Evolutionary conservation across 2,329 filamentous ascomycete species (phyloP).

Genomic region (Aspergillus pseudoviridinutans): DNA sequence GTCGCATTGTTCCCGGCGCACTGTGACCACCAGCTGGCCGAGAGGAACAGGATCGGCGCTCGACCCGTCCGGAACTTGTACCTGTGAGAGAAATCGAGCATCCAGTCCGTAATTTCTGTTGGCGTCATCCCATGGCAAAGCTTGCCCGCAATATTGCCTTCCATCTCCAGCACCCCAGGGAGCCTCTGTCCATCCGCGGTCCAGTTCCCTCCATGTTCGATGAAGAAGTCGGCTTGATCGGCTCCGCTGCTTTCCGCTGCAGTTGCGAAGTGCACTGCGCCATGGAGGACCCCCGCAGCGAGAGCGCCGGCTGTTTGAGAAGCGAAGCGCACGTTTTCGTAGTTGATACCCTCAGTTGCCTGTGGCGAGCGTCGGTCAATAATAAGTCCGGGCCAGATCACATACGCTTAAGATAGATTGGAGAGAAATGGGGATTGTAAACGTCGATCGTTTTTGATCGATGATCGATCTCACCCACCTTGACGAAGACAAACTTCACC

Average conservation of each 20-base stretch:
- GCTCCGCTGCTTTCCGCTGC: conserved; percentile 8
- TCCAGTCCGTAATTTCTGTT: conserved; percentile 7
- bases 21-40: conserved; percentile 7
- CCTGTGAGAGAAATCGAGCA: conserved; percentile 6
- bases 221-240: conserved; percentile 7
- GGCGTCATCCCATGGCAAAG: conserved; percentile 8
- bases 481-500: no score
- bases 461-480: no score
- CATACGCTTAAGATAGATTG: no score
- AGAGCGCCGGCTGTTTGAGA: neutral
- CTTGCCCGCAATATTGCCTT: conserved; percentile 10
- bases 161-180: conserved; percentile 10
- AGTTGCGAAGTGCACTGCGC: conserved; percentile 8
- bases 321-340: neutral
- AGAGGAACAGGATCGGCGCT: conserved; percentile 5
- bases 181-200: conserved; percentile 4
- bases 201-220: conserved; percentile 9
- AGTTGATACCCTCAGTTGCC: no score
- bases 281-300: neutral
- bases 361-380: no score
- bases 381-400: no score
- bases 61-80: conserved; percentile 3
- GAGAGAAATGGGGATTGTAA: no score
- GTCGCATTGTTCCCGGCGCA: conserved; percentile 5
- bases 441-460: no score